A percentile compares a stretch with the other conserved stretches of the same genome.
Conservation (phyloP, 78 protist species). For the Carpediemonas membranifera region DNA sequence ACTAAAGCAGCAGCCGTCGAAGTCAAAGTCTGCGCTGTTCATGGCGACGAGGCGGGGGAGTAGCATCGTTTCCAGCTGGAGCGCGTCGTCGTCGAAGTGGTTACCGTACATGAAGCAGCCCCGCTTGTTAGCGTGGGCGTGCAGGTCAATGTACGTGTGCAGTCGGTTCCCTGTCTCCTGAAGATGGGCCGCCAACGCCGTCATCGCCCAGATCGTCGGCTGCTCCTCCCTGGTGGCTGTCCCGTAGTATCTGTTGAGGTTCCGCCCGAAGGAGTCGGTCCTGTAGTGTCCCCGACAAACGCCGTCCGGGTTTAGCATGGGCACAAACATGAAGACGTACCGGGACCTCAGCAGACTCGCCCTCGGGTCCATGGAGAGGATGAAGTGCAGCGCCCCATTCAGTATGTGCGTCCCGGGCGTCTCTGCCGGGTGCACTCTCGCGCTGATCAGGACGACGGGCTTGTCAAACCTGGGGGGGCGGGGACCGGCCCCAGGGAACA, state of each 20-base stretch:
- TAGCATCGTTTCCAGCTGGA: neutral
- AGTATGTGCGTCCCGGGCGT: neutral
- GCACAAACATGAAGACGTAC: neutral
- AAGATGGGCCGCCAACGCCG: neutral
- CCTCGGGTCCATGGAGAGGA: neutral
- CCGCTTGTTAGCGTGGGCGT: slow-evolving; percentile 12
- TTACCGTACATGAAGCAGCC: slow-evolving; percentile 17
- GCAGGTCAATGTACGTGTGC: neutral
- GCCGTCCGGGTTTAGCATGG: slow-evolving; percentile 2
- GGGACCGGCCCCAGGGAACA: neutral
- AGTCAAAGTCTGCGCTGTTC: slow-evolving; percentile 19
- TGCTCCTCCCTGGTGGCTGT: neutral
- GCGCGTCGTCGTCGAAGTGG: neutral
- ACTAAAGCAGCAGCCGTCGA: slow-evolving; percentile 13
- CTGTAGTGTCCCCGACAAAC: neutral
- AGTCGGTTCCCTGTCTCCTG: neutral
- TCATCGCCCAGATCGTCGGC: neutral
- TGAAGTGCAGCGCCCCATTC: slow-evolving; percentile 1
- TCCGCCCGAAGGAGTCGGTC: slow-evolving; percentile 4
- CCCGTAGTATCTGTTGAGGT: slow-evolving; percentile 13
- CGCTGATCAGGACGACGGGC: slow-evolving; percentile 2
- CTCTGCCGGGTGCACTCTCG: slow-evolving; percentile 16
- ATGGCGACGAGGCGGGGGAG: slow-evolving; percentile 14
- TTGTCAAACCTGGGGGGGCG: neutral
- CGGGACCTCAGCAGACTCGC: neutral